Percentiles rank a stretch among this genome's conserved stretches.
These are phyloP conservation scores for Byssoonygena ceratinophila DNA, from an alignment of 2,329 filamentous ascomycete species.

Conservation along the genomic window DNA sequence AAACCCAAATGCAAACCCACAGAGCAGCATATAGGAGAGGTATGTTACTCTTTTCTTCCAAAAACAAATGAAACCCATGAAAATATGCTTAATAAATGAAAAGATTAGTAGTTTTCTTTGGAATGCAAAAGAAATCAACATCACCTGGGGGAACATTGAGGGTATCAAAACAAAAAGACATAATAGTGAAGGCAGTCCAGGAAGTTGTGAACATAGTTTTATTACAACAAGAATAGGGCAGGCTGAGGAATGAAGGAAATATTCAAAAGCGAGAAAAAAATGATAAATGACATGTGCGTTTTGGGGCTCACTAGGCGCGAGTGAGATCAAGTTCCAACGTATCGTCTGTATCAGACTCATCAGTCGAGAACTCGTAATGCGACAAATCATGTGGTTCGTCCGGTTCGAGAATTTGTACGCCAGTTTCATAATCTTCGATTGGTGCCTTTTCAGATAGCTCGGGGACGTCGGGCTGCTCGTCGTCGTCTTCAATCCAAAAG, in stretches of 20 bases:
- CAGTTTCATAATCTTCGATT: constrained; percentile 7
- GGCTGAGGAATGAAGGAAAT: neutral
- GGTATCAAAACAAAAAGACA: neutral
- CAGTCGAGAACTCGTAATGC: neutral
- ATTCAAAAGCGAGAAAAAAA: neutral
- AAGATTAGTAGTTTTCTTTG: neutral
- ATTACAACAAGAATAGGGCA: constrained; percentile 1
- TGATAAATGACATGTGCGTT: neutral
- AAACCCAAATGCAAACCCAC: neutral
- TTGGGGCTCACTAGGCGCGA: neutral
- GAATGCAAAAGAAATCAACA: neutral
- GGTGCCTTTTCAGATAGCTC: constrained; percentile 3
- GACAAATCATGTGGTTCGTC: neutral
- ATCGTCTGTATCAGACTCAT: neutral
- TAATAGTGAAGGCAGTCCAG: neutral
- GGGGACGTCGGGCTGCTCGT: constrained; percentile 18
- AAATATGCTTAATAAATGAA: neutral
- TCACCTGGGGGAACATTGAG: neutral
- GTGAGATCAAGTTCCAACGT: neutral
- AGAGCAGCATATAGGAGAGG: neutral
- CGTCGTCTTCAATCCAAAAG: constrained; percentile 61
- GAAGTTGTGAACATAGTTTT: neutral
- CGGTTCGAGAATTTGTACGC: neutral
- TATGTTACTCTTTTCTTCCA: neutral
- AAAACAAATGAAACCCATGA: neutral